Evolutionary conservation across 176 grass and related monocot species (phyloP).

Genomic region (Paspalum vaginatum): DNA sequence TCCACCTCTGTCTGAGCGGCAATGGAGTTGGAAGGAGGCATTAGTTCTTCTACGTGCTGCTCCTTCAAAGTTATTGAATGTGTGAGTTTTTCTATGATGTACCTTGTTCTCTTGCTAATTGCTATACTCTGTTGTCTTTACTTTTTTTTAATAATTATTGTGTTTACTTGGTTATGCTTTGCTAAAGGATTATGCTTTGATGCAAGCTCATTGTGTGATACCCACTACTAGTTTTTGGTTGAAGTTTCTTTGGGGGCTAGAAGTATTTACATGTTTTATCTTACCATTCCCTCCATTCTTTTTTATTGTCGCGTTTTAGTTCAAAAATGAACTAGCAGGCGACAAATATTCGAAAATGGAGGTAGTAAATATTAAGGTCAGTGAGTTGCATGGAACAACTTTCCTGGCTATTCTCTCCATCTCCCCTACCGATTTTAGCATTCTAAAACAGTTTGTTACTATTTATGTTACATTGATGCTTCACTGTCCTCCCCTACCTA

Average conservation of each 20-base stretch:
- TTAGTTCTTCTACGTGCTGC: slow-evolving; percentile 87
- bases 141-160: neutral
- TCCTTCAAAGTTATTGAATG: slow-evolving; percentile 91
- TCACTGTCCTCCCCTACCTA: too few relatives aligned
- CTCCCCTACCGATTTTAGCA: neutral
- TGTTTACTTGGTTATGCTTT: slow-evolving; percentile 29
- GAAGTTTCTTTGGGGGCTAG: slow-evolving; percentile 1
- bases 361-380: slow-evolving; percentile 16
- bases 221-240: slow-evolving; percentile 12
- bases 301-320: too few relatives aligned
- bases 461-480: neutral
- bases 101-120: slow-evolving; percentile 35
- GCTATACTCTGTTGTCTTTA: slow-evolving; percentile 27
- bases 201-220: neutral
- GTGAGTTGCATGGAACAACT: neutral
- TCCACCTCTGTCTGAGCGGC: slow-evolving; percentile 66
- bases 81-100: slow-evolving; percentile 66
- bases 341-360: too few relatives aligned
- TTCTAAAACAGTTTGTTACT: neutral
- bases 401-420: slow-evolving; percentile 15
- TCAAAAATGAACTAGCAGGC: too few relatives aligned
- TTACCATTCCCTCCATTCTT: too few relatives aligned
- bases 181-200: slow-evolving; percentile 6
- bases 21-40: slow-evolving; percentile 98
- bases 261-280: slow-evolving; percentile 11